phyloP scores from a whole-genome alignment of 148 eudicot species.

The Rhododendron mucronatum region DNA sequence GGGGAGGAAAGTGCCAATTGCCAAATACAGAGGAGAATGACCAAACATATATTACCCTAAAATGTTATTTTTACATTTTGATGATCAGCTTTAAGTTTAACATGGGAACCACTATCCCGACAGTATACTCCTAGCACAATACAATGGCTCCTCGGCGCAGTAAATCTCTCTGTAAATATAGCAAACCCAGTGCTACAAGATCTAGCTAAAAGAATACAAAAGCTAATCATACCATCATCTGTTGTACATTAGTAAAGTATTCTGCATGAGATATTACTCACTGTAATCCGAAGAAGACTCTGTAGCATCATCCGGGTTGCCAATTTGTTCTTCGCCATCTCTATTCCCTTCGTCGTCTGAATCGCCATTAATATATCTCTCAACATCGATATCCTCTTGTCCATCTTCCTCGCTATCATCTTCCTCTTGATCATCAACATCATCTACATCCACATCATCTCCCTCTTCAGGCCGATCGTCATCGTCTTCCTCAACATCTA shows the following conservation, averaged over 20 bases:
- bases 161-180: slow-evolving; percentile 6
- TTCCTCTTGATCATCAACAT: slow-evolving; percentile 15
- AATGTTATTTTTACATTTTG: not conserved
- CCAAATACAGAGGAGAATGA: not conserved
- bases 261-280: not conserved
- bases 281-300: slow-evolving; percentile 39
- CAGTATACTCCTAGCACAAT: not conserved
- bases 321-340: slow-evolving; percentile 11
- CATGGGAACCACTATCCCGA: not conserved
- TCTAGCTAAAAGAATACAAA: slow-evolving; percentile 4
- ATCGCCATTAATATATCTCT: slow-evolving; percentile 31
- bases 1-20: not conserved
- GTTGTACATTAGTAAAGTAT: not conserved
- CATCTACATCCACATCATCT: slow-evolving; percentile 23
- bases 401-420: slow-evolving; percentile 24
- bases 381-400: slow-evolving; percentile 24
- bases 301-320: slow-evolving; percentile 26
- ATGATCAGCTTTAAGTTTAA: not conserved
- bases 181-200: slow-evolving; percentile 4
- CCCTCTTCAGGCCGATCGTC: slow-evolving; percentile 17
- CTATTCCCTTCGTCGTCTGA: slow-evolving; percentile 26
- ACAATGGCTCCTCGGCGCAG: not conserved
- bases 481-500: slow-evolving; percentile 26
- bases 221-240: not conserved
- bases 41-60: not conserved